Conservation (phyloP, 345 rosid species). For the Lepidium aucheri region DNA sequence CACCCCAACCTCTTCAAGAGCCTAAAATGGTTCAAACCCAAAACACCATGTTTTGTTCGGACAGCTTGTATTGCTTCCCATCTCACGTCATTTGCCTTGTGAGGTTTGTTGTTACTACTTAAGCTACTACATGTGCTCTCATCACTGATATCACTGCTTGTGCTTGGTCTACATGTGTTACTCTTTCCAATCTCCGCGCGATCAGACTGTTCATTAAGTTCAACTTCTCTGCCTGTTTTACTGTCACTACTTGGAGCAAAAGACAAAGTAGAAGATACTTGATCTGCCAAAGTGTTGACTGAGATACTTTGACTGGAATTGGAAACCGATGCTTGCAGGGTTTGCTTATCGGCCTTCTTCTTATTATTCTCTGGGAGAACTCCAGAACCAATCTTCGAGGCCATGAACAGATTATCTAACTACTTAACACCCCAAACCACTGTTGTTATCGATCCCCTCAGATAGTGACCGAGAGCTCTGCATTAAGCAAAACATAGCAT, state of each 20-base stretch:
- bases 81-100: constrained; percentile 57
- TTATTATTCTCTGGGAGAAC: constrained; percentile 36
- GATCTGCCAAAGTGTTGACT: constrained; percentile 33
- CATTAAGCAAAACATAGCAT: constrained; percentile 2
- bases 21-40: constrained; percentile 69
- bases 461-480: constrained; percentile 14
- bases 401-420: constrained; percentile 39
- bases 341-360: constrained; percentile 30
- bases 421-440: constrained; percentile 19
- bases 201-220: constrained; percentile 33
- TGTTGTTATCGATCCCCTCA: constrained; percentile 18
- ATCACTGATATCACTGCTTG: constrained; percentile 72
- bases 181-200: constrained; percentile 44
- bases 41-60: constrained; percentile 46
- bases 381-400: constrained; percentile 40
- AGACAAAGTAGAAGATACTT: constrained; percentile 37
- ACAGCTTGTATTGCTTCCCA: constrained; percentile 83
- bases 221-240: constrained; percentile 38
- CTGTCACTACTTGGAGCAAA: constrained; percentile 28
- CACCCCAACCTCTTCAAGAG: constrained; percentile 64
- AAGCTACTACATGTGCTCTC: constrained; percentile 70
- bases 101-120: constrained; percentile 52
- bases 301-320: constrained; percentile 12
- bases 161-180: constrained; percentile 51
- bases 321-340: constrained; percentile 24